Base-by-base conservation (phyloP, 108 stramenopile genomes). In the Skeletonema potamos region DNA sequence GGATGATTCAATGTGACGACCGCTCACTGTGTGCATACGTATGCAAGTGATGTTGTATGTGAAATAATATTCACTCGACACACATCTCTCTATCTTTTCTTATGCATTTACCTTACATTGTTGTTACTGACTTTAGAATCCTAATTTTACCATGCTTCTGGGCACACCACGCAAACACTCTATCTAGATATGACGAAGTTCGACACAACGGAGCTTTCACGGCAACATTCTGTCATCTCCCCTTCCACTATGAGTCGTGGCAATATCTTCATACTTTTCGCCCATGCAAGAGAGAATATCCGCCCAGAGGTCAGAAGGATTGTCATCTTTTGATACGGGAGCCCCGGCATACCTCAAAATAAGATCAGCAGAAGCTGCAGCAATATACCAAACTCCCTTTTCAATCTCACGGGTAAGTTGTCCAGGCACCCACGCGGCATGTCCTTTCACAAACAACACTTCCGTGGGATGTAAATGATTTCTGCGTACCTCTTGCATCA, bases 371-470 rank as follows among this genome's bases (percentile, higher is more conserved):
- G 89, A 90, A 2, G 73, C 87, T 6, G 88, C 84, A 10, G 87
- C 89, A 44, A 85, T 78, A 76, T 90, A 91, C 93, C 93, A 94
- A 18, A 94, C 93, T 36, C 88, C 91, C 77, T 92, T 92, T 59
- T 79, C 72, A 61, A 94, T 87, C 83, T 94, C 93, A 24, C 93
- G 85, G 11, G 76, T 64, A 27, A 94, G 77, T 70, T 94, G 93
- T 55, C 88, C 88, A 4, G 93, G 88, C 26, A 94, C 89, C 93
- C 93, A 94, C 12, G 88, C 90, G 2, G 90, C 89, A 68, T 92
- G 93, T 7, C 93, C 93, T 80, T 92, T 92, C 32, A 92, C 89
- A 77, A 94, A 94, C 27, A 94, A 84, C 2, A 88, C 91, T 30
- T 92, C 72, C 5, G 64, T 54, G 13, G 89, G 89, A 29, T 76